Evolutionary conservation across 352 stramenopile species (phyloP).

Genomic region (Globisporangium orthogonon): DNA sequence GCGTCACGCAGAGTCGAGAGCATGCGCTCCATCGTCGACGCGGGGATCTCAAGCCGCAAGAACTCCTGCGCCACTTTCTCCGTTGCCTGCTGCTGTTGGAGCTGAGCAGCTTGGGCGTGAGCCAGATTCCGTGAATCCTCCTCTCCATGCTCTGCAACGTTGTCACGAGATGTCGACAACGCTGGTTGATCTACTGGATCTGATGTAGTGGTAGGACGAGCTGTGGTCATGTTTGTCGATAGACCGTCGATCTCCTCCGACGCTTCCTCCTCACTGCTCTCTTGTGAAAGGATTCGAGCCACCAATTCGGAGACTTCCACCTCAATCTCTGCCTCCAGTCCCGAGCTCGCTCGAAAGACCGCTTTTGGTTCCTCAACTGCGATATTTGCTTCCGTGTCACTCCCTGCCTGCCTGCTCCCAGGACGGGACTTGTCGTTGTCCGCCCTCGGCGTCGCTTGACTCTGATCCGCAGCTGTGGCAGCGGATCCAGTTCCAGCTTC

Average conservation of each 20-base stretch:
- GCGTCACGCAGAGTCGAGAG: conserved; percentile 30
- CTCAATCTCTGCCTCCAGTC: background rate
- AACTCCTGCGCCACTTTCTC: conserved; percentile 27
- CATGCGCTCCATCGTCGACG: conserved; percentile 16
- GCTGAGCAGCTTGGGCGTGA: background rate
- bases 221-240: too few species aligned
- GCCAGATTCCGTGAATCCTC: background rate
- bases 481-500: background rate
- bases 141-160: background rate
- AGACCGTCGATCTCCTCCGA: background rate
- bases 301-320: background rate
- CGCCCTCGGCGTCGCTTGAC: background rate
- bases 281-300: background rate
- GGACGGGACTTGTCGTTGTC: conserved; percentile 1
- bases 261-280: background rate
- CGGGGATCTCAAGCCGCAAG: conserved; percentile 23
- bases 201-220: too few species aligned
- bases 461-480: background rate
- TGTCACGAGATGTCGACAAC: background rate
- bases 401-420: background rate
- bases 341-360: conserved; percentile 3
- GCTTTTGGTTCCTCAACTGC: background rate
- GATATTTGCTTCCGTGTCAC: background rate
- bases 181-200: background rate
- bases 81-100: conserved; percentile 11